Evolutionary conservation across 352 stramenopile genomes (phyloP).

Genomic region (Phytopythium vexans): DNA sequence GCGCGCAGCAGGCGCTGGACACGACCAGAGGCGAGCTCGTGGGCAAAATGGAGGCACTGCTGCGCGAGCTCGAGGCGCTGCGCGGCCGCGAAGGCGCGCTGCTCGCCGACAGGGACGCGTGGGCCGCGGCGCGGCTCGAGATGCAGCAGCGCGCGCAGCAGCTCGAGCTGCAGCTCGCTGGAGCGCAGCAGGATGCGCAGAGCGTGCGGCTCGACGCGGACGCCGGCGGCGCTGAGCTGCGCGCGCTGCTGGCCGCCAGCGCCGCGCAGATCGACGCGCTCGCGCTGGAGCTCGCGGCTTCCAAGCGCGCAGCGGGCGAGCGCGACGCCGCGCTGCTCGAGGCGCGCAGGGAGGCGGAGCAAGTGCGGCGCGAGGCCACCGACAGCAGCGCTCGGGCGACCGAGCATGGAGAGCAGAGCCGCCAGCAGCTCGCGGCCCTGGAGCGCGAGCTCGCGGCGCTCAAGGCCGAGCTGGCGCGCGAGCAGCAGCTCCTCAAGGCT

Average conservation of each 20-base stretch:
- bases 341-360: background rate
- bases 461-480: background rate
- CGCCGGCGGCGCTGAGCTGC: constrained; percentile 33
- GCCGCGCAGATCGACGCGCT: constrained; percentile 43
- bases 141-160: constrained; percentile 28
- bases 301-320: constrained; percentile 35
- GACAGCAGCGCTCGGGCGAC: too few relatives aligned
- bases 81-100: constrained; percentile 44
- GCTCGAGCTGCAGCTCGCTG: constrained; percentile 43
- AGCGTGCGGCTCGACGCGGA: constrained; percentile 55
- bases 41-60: constrained; percentile 58
- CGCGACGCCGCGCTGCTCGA: constrained; percentile 37
- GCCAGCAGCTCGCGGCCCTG: constrained; percentile 39
- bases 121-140: constrained; percentile 31
- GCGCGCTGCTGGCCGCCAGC: constrained; percentile 32
- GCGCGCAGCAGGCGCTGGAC: constrained; percentile 25
- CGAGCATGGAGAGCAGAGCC: constrained; percentile 4
- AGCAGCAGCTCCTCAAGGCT: background rate
- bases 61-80: constrained; percentile 45
- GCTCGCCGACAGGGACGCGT: constrained; percentile 48
- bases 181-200: constrained; percentile 40
- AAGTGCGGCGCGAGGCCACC: too few relatives aligned
- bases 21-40: constrained; percentile 51
- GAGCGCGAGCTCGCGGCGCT: constrained; percentile 4
- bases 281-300: constrained; percentile 29